Evolutionary conservation across 306 rosid genomes (phyloP), one percentile per base, ranked within the genome.

Genomic region (Cicer yamashitae): DNA sequence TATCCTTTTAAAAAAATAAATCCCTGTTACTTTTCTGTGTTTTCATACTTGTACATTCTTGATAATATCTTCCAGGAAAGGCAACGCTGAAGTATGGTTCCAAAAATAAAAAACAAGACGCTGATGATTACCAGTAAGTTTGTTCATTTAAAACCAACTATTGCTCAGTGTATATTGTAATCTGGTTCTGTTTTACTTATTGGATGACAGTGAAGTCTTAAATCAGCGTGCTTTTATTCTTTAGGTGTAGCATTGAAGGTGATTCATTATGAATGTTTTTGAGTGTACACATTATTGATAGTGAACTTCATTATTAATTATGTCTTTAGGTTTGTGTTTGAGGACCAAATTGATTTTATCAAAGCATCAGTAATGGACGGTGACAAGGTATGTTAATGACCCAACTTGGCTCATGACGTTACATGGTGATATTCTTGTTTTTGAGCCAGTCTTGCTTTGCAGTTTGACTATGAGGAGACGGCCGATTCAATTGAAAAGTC

Each of bases 311-410:
- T 63, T 30, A 48, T 43, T 58, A 56, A 69, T 67, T 86, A 44
- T 68, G 46, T 70, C 41, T 79, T 71, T 72, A 91, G 96, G 85
- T 89, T 77, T 80, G 99, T 94, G 18, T 94, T 92, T 69, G 99
- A 92, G 86, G 97, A 92, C 79, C 99, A 94, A 81, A 94, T 94
- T 83, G 97, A 92, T 40, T 91, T 94, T 84, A 90, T 94, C 82
- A 94, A 90, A 84, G 93, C 87, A 48, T 84, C 97, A 2, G 97
- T 92, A 47, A 91, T 94, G 86, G 96, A 85, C 57, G 99, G 99
- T 10, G 99, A 94, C 72, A 75, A 86, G 84, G 93, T 94, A 88
- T 80, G 15, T 60, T 66, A 53, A 60, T 73, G 41, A 69, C 48
- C 62, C 17, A 62, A 50, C 52, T 75, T 70, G 22, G 68, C 51